Conservation (phyloP, 2,329 filamentous ascomycete species). For the Cordyceps tenuipes region DNA sequence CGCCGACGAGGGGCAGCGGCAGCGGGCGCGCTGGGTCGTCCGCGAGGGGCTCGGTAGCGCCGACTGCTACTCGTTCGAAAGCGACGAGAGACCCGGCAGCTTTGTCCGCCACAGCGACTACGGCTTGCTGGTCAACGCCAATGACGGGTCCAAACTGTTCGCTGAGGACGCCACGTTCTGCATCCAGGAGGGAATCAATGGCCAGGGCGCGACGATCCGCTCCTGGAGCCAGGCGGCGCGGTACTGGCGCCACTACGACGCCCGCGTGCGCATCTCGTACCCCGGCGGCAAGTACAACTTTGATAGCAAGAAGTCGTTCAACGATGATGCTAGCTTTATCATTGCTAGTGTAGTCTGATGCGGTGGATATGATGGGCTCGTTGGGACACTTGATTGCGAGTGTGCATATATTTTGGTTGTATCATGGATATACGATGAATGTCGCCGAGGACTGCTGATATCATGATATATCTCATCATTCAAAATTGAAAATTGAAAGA, state of each 20-base stretch:
- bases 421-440: neutral
- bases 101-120: conserved; percentile 51
- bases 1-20: conserved; percentile 39
- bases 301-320: conserved; percentile 40
- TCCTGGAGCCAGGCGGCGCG: conserved; percentile 53
- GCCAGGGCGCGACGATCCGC: conserved; percentile 41
- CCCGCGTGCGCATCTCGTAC: conserved; percentile 36
- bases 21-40: conserved; percentile 45
- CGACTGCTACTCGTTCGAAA: conserved; percentile 54
- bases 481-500: neutral
- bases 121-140: conserved; percentile 37
- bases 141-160: conserved; percentile 49
- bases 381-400: neutral
- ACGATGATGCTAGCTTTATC: conserved; percentile 45
- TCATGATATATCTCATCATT: neutral
- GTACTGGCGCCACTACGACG: conserved; percentile 44
- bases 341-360: conserved; percentile 18
- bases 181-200: conserved; percentile 41
- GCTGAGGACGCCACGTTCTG: conserved; percentile 57
- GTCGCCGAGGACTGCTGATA: neutral
- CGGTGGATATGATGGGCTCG: neutral
- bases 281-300: conserved; percentile 47
- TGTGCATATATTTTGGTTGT: neutral
- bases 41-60: conserved; percentile 47
- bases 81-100: conserved; percentile 46